Conservation (phyloP, 176 grass and related monocot genomes). For the Otatea glauca region DNA sequence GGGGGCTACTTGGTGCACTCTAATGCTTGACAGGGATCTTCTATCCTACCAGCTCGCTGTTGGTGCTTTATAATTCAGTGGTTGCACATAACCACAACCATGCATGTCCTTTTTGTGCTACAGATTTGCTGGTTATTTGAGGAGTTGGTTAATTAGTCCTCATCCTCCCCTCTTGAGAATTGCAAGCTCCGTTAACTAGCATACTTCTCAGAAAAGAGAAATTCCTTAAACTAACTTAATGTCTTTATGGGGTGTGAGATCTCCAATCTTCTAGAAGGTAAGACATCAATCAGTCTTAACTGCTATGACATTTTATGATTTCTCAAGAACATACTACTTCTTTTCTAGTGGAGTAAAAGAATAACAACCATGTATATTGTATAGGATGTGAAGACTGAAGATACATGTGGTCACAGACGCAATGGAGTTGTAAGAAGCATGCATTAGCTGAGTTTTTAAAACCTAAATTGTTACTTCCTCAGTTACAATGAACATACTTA, state of each 20-base stretch:
- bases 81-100: slow-evolving; percentile 21
- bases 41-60: slow-evolving; percentile 36
- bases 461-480: background rate
- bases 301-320: background rate
- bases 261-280: background rate
- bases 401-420: background rate
- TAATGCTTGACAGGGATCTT: slow-evolving; percentile 43
- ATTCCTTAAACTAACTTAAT: background rate
- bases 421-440: background rate
- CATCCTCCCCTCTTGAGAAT: background rate
- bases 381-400: background rate
- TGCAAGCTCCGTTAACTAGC: background rate
- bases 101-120: background rate
- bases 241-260: background rate
- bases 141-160: background rate
- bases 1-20: slow-evolving; percentile 30
- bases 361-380: background rate
- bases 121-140: background rate
- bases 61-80: slow-evolving; percentile 29
- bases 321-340: background rate
- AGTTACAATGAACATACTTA: background rate
- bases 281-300: background rate
- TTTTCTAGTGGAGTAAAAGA: background rate
- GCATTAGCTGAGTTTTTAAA: background rate
- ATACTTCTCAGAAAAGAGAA: background rate